phyloP scores from a whole-genome alignment of 2,329 filamentous ascomycete genomes.

The Bisporella sp. region DNA sequence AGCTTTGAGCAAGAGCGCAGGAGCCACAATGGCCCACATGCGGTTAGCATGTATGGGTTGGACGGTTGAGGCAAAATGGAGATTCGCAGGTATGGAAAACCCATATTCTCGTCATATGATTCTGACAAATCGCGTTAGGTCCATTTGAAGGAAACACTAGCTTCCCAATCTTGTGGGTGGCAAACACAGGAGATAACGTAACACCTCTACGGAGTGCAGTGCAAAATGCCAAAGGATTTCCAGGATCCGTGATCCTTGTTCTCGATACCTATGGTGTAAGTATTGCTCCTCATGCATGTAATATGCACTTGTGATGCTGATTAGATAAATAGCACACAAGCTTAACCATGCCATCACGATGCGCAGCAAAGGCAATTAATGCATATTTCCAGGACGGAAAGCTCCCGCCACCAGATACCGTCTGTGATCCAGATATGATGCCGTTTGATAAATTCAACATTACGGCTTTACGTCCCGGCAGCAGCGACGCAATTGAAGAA shows the following conservation, averaged over 20 bases:
- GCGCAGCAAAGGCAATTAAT: slow-evolving; percentile 27
- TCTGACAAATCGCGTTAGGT: background rate
- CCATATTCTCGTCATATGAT: too few relatives aligned
- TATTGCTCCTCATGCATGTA: too few relatives aligned
- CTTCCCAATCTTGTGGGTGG: slow-evolving; percentile 31
- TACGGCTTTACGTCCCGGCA: too few relatives aligned
- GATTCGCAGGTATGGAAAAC: slow-evolving; percentile 8
- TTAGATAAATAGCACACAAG: slow-evolving; percentile 34
- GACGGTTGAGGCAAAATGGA: slow-evolving; percentile 25
- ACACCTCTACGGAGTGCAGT: slow-evolving; percentile 27
- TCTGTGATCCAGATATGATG: slow-evolving; percentile 38
- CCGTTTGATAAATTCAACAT: slow-evolving; percentile 29
- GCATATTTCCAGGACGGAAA: slow-evolving; percentile 34
- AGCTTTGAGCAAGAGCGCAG: background rate
- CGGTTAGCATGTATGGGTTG: slow-evolving; percentile 29
- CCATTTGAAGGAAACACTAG: slow-evolving; percentile 29
- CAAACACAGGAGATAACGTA: slow-evolving; percentile 31
- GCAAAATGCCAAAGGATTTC: slow-evolving; percentile 32
- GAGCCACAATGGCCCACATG: slow-evolving; percentile 7
- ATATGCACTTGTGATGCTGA: too few relatives aligned
- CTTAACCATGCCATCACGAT: slow-evolving; percentile 28
- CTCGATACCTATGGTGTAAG: slow-evolving; percentile 40
- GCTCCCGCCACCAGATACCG: slow-evolving; percentile 36
- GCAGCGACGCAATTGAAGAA: too few relatives aligned
- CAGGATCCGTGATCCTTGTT: slow-evolving; percentile 37